A percentile compares a stretch with the other conserved stretches of the same genome.
Evolutionary conservation across 768 basidiomycete species (phyloP).

Genomic region (Psilocybe sp.): DNA sequence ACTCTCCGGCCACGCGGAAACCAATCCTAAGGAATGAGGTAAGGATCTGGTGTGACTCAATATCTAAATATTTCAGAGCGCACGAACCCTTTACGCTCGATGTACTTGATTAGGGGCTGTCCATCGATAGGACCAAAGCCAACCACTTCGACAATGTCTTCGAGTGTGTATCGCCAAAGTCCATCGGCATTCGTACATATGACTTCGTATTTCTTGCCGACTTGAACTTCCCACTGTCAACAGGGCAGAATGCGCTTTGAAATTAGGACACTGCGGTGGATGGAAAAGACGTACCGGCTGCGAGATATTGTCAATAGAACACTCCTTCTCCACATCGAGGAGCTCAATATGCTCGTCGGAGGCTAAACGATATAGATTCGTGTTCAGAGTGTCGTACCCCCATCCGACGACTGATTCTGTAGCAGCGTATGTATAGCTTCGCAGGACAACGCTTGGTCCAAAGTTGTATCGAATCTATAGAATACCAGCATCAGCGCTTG

Average conservation of each 20-base stretch:
- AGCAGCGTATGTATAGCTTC: background rate
- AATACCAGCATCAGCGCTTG: too few species aligned
- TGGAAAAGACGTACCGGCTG: too few species aligned
- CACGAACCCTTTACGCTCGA: slow-evolving; percentile 7
- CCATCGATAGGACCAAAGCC: slow-evolving; percentile 9
- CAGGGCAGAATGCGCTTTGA: too few species aligned
- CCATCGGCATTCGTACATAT: slow-evolving; percentile 7
- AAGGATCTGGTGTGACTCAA: background rate
- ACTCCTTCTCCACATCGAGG: background rate
- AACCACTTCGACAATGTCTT: slow-evolving; percentile 5
- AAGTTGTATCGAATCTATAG: background rate
- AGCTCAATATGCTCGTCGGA: slow-evolving; percentile 1
- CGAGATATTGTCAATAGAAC: background rate
- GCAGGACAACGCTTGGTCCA: background rate
- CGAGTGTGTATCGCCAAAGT: slow-evolving; percentile 9
- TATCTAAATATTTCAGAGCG: background rate
- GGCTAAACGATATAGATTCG: slow-evolving; percentile 2
- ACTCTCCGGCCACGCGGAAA: slow-evolving; percentile 10
- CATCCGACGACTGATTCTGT: slow-evolving; percentile 2
- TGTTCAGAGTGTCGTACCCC: slow-evolving; percentile 3
- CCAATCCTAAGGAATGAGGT: slow-evolving; percentile 9
- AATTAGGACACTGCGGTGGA: too few species aligned
- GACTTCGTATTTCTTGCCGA: slow-evolving; percentile 9
- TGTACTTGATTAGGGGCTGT: slow-evolving; percentile 6
- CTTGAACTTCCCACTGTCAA: slow-evolving; percentile 7